Evolutionary conservation across 1,139 yeast species (phyloP).

Genomic region (Insectozyma bohioensis): DNA sequence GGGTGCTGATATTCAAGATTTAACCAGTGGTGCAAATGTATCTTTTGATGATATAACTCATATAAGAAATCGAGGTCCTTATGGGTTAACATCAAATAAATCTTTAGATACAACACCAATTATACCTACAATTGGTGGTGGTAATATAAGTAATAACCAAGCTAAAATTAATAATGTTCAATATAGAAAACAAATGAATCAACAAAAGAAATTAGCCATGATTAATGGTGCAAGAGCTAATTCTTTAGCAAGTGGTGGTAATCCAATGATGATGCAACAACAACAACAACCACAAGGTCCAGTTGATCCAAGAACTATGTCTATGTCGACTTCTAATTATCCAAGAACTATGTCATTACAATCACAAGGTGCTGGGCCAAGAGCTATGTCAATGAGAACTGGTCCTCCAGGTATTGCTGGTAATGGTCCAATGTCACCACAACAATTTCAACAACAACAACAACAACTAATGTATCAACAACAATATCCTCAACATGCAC

Average conservation of each 20-base stretch:
- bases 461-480: too few species aligned
- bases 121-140: slow-evolving; percentile 56
- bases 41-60: slow-evolving; percentile 66
- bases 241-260: slow-evolving; percentile 37
- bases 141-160: slow-evolving; percentile 12
- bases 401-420: too few species aligned
- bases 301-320: slow-evolving; percentile 55
- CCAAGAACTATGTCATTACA: slow-evolving; percentile 31
- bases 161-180: slow-evolving; percentile 48
- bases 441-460: too few species aligned
- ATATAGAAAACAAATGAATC: slow-evolving; percentile 68
- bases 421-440: too few species aligned
- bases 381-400: slow-evolving; percentile 11
- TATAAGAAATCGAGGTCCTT: slow-evolving; percentile 62
- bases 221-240: slow-evolving; percentile 49
- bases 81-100: slow-evolving; percentile 44
- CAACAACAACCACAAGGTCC: slow-evolving; percentile 18
- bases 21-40: slow-evolving; percentile 41
- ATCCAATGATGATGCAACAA: slow-evolving; percentile 28
- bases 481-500: slow-evolving; percentile 1
- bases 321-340: slow-evolving; percentile 38
- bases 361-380: slow-evolving; percentile 6
- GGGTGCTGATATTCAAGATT: slow-evolving; percentile 47
- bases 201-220: slow-evolving; percentile 60
- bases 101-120: slow-evolving; percentile 64